Evolutionary conservation across 192 early-diverging fungal species (phyloP).

Genomic region (Obelidium mucronatum): DNA sequence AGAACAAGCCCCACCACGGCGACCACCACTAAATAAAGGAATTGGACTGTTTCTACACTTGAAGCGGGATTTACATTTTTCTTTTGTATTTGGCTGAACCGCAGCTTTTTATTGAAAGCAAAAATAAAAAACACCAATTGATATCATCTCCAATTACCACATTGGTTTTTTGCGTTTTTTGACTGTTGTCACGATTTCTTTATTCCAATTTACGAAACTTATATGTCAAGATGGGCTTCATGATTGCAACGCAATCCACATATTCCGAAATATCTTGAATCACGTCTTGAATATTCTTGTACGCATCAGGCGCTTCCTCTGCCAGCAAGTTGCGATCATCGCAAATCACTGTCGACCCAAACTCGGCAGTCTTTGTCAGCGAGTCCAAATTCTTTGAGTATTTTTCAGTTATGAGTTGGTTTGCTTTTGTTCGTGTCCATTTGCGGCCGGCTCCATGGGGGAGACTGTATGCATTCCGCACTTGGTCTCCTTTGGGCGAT

Average conservation of each 20-base stretch:
- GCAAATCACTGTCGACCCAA: slow-evolving; percentile 65
- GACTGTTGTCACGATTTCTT: too few species aligned
- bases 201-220: too few species aligned
- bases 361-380: slow-evolving; percentile 38
- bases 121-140: too few species aligned
- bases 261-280: slow-evolving; percentile 50
- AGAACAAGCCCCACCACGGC: slow-evolving; percentile 41
- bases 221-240: slow-evolving; percentile 65
- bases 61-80: neutral
- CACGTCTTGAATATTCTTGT: slow-evolving; percentile 65
- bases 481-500: slow-evolving; percentile 45
- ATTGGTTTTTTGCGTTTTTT: too few species aligned
- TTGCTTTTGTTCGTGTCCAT: slow-evolving; percentile 54
- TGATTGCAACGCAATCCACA: slow-evolving; percentile 56
- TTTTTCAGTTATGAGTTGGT: slow-evolving; percentile 22
- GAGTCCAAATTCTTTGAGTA: slow-evolving; percentile 17
- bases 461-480: slow-evolving; percentile 57
- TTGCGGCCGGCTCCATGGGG: slow-evolving; percentile 68
- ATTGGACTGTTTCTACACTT: neutral
- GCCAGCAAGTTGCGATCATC: slow-evolving; percentile 60
- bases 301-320: slow-evolving; percentile 67
- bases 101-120: too few species aligned
- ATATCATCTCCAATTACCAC: too few species aligned
- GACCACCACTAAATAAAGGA: slow-evolving; percentile 52
- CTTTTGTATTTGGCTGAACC: too few species aligned